Percentiles rank a stretch among this genome's conserved stretches.
Conservation (phyloP, 1,284 basidiomycete genomes). For the Pterulicium gracile region DNA sequence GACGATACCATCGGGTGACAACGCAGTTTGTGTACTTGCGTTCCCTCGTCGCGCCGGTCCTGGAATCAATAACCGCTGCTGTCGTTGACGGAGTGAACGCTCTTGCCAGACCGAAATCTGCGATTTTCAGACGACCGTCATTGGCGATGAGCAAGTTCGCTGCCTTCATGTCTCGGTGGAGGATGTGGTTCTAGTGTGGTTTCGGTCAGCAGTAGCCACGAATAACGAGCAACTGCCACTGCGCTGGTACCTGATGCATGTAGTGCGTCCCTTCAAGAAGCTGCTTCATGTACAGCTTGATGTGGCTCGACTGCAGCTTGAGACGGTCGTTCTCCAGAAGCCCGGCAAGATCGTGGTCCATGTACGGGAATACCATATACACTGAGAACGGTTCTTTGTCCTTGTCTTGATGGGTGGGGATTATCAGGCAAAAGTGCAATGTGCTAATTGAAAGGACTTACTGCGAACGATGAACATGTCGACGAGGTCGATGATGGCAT, state of each 20-base stretch:
- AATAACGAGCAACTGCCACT: slow-evolving; percentile 14
- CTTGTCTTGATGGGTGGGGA: slow-evolving; percentile 31
- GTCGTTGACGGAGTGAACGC: slow-evolving; percentile 48
- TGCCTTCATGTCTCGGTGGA: slow-evolving; percentile 98
- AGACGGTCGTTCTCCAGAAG: slow-evolving; percentile 86
- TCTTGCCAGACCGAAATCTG: slow-evolving; percentile 94
- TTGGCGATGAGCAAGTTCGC: slow-evolving; percentile 95
- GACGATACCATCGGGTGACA: slow-evolving; percentile 98
- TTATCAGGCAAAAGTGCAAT: slow-evolving; percentile 3
- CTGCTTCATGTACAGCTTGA: slow-evolving; percentile 96
- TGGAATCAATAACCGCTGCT: slow-evolving; percentile 29
- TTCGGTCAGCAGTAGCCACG: neutral
- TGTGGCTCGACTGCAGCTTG: slow-evolving; percentile 69
- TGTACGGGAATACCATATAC: slow-evolving; percentile 99
- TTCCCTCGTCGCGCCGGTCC: slow-evolving; percentile 28
- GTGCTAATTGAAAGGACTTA: slow-evolving; percentile 24
- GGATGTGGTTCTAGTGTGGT: slow-evolving; percentile 65
- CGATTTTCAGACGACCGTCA: slow-evolving; percentile 75
- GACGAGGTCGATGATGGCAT: slow-evolving; percentile 78
- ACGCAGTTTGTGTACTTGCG: slow-evolving; percentile 94
- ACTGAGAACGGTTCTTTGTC: slow-evolving; percentile 70
- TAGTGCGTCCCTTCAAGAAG: slow-evolving; percentile 91
- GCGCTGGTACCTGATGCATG: slow-evolving; percentile 91
- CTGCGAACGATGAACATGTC: slow-evolving; percentile 86
- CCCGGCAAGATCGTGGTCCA: slow-evolving; percentile 98